A percentile compares a stretch with the other conserved stretches of the same genome.
phyloP scores from a whole-genome alignment of 345 rosid species.

The Ricinus communis region DNA sequence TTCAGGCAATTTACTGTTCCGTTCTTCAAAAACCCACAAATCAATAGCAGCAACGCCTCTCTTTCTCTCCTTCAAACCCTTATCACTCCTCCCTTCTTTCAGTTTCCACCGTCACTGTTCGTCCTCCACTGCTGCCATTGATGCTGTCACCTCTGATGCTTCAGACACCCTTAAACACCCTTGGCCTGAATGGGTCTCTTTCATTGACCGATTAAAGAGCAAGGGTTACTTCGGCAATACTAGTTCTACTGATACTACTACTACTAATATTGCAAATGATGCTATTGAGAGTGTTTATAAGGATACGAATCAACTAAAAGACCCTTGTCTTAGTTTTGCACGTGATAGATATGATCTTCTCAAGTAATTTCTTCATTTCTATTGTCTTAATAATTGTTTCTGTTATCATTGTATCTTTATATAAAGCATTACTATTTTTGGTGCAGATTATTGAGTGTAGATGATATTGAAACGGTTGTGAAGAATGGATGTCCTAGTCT shows the following conservation, averaged over 20 bases:
- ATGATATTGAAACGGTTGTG: constrained; percentile 63
- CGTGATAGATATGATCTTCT: constrained; percentile 84
- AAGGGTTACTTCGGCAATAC: constrained; percentile 56
- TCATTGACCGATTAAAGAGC: constrained; percentile 66
- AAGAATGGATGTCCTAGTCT: constrained; percentile 85
- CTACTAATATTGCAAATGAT: background rate
- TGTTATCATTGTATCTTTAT: background rate
- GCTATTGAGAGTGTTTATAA: constrained; percentile 31
- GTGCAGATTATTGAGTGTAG: constrained; percentile 59
- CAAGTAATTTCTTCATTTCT: constrained; percentile 37
- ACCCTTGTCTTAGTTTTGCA: constrained; percentile 82
- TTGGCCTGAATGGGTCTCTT: constrained; percentile 87
- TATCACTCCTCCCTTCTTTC: constrained; percentile 5
- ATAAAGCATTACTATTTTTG: background rate
- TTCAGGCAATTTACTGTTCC: constrained; percentile 44
- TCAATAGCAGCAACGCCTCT: constrained; percentile 16
- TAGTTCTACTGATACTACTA: no score
- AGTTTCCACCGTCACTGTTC: constrained; percentile 12
- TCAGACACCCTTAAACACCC: constrained; percentile 48
- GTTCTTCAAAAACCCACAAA: constrained; percentile 18
- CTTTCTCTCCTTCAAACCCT: constrained; percentile 23
- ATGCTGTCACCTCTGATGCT: constrained; percentile 13
- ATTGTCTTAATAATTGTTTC: background rate
- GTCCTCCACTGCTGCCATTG: constrained; percentile 25
- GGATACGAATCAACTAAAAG: constrained; percentile 61